Evolutionary conservation across 2,329 filamentous ascomycete genomes (phyloP).

Genomic region (Fulvia fulva): DNA sequence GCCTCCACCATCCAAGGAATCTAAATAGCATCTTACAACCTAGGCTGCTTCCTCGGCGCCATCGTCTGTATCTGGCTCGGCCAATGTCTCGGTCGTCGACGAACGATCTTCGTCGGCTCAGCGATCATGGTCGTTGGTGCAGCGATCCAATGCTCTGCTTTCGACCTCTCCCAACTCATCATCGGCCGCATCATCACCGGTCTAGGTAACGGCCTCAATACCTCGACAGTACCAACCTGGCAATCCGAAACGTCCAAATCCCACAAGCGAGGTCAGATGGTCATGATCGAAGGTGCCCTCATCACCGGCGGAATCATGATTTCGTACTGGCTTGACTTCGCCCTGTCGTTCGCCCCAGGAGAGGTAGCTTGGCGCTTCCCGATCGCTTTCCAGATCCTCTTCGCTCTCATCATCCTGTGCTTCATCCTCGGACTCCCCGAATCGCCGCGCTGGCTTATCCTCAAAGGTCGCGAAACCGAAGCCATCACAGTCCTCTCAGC

Average conservation of each 20-base stretch:
- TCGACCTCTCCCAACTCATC: constrained; percentile 42
- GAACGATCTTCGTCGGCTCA: constrained; percentile 49
- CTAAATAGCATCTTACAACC: constrained; percentile 27
- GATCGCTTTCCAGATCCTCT: constrained; percentile 52
- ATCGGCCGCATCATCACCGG: constrained; percentile 51
- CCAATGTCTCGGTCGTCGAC: constrained; percentile 49
- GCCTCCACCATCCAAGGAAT: constrained; percentile 17
- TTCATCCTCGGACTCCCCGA: constrained; percentile 45
- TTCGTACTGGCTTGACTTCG: constrained; percentile 49
- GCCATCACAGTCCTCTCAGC: too few species aligned
- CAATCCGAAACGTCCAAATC: constrained; percentile 51
- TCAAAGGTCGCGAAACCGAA: too few species aligned
- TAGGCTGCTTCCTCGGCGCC: constrained; percentile 50
- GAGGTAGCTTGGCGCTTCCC: constrained; percentile 50
- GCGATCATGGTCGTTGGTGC: constrained; percentile 49
- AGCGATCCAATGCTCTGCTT: constrained; percentile 45
- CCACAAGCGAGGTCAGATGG: constrained; percentile 41
- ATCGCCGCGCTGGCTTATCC: constrained; percentile 43
- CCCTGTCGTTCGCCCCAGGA: constrained; percentile 36
- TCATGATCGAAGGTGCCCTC: constrained; percentile 45
- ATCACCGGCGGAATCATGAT: constrained; percentile 33
- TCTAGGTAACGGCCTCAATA: constrained; percentile 52
- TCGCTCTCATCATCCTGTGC: constrained; percentile 44
- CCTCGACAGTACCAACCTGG: constrained; percentile 46
- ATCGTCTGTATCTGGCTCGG: constrained; percentile 49